Percentiles rank a stretch among this genome's conserved stretches.
phyloP scores from a whole-genome alignment of 192 early-diverging fungal species.

The Gaertneriomyces sp. region DNA sequence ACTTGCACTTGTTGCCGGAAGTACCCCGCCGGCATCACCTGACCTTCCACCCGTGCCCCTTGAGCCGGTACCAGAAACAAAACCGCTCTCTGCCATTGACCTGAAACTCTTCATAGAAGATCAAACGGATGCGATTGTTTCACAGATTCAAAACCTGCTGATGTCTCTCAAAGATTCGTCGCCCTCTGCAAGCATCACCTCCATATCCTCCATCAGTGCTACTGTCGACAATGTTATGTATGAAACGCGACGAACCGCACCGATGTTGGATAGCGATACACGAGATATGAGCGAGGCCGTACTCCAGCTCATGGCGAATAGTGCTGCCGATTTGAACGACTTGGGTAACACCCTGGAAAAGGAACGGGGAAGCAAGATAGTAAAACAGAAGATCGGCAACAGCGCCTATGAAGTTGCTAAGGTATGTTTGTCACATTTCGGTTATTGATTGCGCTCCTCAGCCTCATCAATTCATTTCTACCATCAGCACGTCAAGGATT shows the following conservation, averaged over 20 bases:
- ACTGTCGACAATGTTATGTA: conserved; percentile 31
- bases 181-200: background rate
- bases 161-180: conserved; percentile 17
- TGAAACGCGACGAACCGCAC: conserved; percentile 29
- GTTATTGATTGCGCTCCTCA: background rate
- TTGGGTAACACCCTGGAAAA: conserved; percentile 10
- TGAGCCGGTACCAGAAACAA: background rate
- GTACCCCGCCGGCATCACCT: background rate
- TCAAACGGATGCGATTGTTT: conserved; percentile 38
- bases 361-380: conserved; percentile 10
- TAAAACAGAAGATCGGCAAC: conserved; percentile 31
- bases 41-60: conserved; percentile 8
- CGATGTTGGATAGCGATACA: conserved; percentile 18
- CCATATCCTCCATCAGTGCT: conserved; percentile 16
- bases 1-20: conserved; percentile 4
- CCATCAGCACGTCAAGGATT: conserved; percentile 31
- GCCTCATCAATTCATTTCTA: background rate
- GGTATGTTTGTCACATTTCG: conserved; percentile 5
- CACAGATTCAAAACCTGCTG: conserved; percentile 29
- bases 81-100: conserved; percentile 11
- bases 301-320: conserved; percentile 15
- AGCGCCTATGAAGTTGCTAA: conserved; percentile 39
- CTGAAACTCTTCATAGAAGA: conserved; percentile 36
- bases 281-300: conserved; percentile 14
- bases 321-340: conserved; percentile 12